These are phyloP conservation scores for Wilcoxina mikolae DNA, from an alignment of 495 filamentous ascomycete genomes.

Conservation along the genomic window DNA sequence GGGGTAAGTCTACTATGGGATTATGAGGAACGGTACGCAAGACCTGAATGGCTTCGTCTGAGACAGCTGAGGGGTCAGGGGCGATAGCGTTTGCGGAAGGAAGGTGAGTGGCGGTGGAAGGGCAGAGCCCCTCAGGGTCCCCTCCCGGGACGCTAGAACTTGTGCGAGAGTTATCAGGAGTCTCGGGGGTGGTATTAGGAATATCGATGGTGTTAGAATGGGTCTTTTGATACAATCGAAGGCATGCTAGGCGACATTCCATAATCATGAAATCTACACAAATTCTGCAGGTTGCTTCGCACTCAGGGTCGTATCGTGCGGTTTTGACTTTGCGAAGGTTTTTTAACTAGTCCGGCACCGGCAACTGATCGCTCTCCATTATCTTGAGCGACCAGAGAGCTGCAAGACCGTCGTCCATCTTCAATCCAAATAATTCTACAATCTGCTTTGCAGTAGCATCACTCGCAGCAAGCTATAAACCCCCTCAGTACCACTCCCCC, in stretches of 20 bases:
- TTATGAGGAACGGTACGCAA: too few species aligned
- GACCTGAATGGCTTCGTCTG: too few species aligned
- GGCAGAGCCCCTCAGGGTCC: too few species aligned
- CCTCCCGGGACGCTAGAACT: too few species aligned
- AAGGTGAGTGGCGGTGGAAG: too few species aligned
- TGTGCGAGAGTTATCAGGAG: too few species aligned
- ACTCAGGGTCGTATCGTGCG: neutral
- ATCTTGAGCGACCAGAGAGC: neutral
- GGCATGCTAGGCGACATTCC: neutral
- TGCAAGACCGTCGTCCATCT: neutral
- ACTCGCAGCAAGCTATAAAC: neutral
- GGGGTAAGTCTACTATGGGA: too few species aligned
- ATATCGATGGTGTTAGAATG: neutral
- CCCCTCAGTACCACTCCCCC: neutral
- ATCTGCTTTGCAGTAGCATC: neutral
- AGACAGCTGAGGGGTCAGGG: neutral
- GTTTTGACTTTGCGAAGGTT: neutral
- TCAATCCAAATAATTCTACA: neutral
- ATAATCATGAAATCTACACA: constrained; percentile 5
- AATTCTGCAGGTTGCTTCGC: neutral
- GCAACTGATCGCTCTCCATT: neutral
- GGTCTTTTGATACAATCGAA: neutral
- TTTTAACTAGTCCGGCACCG: neutral
- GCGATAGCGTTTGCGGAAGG: too few species aligned
- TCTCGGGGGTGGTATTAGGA: too few species aligned